A percentile compares a stretch with the other conserved stretches of the same genome.
phyloP scores from a whole-genome alignment of 345 rosid genomes.

The Eucalyptus regnans region DNA sequence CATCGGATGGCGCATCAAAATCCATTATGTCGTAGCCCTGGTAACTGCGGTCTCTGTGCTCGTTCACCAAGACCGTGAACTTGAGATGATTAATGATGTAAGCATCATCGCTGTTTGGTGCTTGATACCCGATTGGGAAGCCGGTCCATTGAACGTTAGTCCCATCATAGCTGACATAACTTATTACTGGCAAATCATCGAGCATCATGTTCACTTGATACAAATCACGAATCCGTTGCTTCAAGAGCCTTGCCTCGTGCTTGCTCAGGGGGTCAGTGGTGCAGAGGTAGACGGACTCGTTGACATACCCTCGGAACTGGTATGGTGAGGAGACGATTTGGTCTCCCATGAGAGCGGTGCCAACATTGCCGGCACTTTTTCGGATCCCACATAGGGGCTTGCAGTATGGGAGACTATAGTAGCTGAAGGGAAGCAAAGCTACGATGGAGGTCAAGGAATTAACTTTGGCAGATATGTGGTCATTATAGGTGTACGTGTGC shows the following conservation, averaged over 20 bases:
- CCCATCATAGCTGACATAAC: neutral
- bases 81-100: slow-evolving; percentile 3
- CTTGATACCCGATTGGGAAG: neutral
- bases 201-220: slow-evolving; percentile 2
- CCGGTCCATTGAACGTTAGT: neutral
- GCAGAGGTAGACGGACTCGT: slow-evolving; percentile 2
- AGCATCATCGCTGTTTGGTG: neutral
- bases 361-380: neutral
- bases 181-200: neutral
- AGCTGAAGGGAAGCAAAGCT: slow-evolving; percentile 77
- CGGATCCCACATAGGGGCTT: neutral
- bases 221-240: neutral
- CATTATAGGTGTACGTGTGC: slow-evolving; percentile 50
- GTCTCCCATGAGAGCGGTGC: slow-evolving; percentile 1
- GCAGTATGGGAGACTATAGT: slow-evolving; percentile 53
- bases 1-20: neutral
- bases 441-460: slow-evolving; percentile 85
- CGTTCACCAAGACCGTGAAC: neutral
- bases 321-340: neutral
- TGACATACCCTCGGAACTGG: neutral
- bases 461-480: slow-evolving; percentile 45
- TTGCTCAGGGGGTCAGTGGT: neutral
- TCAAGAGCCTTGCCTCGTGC: neutral
- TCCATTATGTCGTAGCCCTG: neutral
- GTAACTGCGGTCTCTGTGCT: neutral